Evolutionary conservation across 2,329 filamentous ascomycete genomes (phyloP), one percentile per base, ranked within the genome.

Genomic region (Chrysoporthe austroafricana): DNA sequence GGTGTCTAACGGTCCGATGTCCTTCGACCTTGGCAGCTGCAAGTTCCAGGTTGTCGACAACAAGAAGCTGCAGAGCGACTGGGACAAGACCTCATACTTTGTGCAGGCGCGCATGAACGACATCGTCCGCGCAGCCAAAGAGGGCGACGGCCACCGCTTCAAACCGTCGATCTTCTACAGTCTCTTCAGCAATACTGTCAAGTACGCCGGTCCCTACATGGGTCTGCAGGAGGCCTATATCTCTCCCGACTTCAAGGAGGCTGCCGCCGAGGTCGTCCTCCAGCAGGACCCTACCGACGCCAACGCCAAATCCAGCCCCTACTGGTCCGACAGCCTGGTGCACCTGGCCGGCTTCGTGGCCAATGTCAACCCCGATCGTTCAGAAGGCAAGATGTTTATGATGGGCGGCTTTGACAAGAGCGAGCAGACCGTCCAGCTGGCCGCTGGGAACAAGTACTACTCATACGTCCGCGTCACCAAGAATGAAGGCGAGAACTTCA

Each of bases 101-200:
- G 65, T 69, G 34, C 61, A 64, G 60, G 60, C 63, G 2, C 64
- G 64, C 48, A 66, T 69, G 63, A 54, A 59, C 5, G 67, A 66
- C 8, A 26, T 66, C n/a, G 46, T 69, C 42, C 52, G 56, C 26
- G n/a, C 50, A 1, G 56, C 67, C 32, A 66, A 69, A 48, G 67
- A 69, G 14, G 67, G 67, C n/a, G 56, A 66, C 5, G 67, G 63
- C 5, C 67, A 69, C 67, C 63, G 67, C 8, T 63, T 69, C 63
- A 66, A 66, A 63, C 67, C 67, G 1, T 58, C 54, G 52, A 67
- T 73, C 52, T 64, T 76, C 59, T 76, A 74, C 66, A 71, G 67
- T 39, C 65, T 75, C 36, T 75, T 73, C 67, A 66, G 66, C 62
- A 72, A 66, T 16, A 50, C 70, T 0, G 72, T 75, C 52, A 66